Conservation (phyloP, 345 rosid genomes). For the Euphorbia lathyris region DNA sequence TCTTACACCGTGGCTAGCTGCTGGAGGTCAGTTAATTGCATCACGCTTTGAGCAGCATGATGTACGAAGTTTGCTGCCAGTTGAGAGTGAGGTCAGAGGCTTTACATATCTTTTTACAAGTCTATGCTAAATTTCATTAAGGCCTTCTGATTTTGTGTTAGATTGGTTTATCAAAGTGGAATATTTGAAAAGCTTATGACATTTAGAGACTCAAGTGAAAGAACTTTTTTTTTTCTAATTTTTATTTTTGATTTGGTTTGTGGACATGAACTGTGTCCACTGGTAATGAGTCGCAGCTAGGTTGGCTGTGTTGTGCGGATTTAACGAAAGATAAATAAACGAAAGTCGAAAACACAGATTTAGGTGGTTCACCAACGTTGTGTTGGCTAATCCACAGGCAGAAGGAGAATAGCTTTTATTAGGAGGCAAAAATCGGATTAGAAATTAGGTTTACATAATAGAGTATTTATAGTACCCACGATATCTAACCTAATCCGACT, state of each 20-base stretch:
- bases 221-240: no score
- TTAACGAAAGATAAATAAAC: no score
- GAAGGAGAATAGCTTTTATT: no score
- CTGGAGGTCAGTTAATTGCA: constrained; percentile 97
- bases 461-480: no score
- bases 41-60: constrained; percentile 96
- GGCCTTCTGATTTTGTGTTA: neutral
- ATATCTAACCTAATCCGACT: no score
- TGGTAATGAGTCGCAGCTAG: neutral
- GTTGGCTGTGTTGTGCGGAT: no score
- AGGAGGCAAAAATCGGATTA: no score
- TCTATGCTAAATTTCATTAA: constrained; percentile 1
- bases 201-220: neutral
- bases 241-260: neutral
- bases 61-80: constrained; percentile 91
- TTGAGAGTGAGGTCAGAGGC: constrained; percentile 85
- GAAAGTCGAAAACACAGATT: no score
- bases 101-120: constrained; percentile 3
- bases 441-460: no score
- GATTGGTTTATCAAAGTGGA: neutral
- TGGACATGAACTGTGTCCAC: neutral
- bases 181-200: neutral
- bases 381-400: no score
- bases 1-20: constrained; percentile 95
- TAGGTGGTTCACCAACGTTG: no score